Evolutionary conservation across 163 green algal species (phyloP).

Genomic region (Prototheca cutis): DNA sequence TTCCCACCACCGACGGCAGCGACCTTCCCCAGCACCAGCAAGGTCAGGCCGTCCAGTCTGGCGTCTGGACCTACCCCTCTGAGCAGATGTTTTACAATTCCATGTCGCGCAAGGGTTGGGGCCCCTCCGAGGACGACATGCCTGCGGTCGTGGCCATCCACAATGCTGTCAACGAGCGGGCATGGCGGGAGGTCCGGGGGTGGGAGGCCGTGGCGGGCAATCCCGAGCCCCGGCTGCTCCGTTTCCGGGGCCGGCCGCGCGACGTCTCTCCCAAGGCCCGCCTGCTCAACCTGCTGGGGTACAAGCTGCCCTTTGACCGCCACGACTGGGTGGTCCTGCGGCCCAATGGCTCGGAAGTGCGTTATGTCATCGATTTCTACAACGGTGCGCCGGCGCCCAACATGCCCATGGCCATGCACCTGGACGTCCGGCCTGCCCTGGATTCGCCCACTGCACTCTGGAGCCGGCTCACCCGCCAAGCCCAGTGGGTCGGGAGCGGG

Average conservation of each 20-base stretch:
- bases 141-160: conserved; percentile 79
- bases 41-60: not conserved
- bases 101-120: conserved; percentile 88
- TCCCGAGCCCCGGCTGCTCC: not conserved
- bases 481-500: conserved; percentile 47
- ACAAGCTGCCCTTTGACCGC: conserved; percentile 85
- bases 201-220: conserved; percentile 60
- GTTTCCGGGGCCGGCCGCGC: conserved; percentile 44
- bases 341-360: conserved; percentile 55
- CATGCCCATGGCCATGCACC: conserved; percentile 69
- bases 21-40: conserved; percentile 7
- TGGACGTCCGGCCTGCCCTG: conserved; percentile 82
- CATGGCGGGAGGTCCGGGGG: conserved; percentile 59
- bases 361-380: conserved; percentile 96
- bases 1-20: conserved; percentile 11
- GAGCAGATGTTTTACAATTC: conserved; percentile 90
- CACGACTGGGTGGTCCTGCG: conserved; percentile 92
- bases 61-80: conserved; percentile 71
- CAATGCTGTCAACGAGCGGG: conserved; percentile 89
- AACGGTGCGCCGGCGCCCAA: conserved; percentile 49
- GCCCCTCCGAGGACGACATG: conserved; percentile 76
- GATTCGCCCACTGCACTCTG: conserved; percentile 48
- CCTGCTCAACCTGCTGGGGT: conserved; percentile 82
- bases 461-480: conserved; percentile 65
- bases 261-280: conserved; percentile 84